Evolutionary conservation across 23 red algal species (phyloP).

Genomic region (Cyanidiococcus yangmingshanensis): DNA sequence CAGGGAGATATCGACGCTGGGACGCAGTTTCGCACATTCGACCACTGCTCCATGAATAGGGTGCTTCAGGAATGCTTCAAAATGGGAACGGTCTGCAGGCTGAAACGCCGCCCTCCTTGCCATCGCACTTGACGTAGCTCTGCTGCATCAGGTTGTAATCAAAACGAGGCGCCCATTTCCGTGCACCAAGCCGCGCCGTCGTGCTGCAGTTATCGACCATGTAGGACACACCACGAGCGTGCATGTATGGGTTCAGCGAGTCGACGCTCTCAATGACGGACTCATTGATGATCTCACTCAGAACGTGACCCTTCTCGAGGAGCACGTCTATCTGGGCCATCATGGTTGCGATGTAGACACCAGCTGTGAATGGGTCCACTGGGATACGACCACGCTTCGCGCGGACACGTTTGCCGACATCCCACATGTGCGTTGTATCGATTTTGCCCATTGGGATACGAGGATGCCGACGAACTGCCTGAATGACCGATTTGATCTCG

Average conservation of each 20-base stretch:
- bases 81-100: constrained; percentile 38
- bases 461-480: constrained; percentile 45
- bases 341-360: constrained; percentile 94
- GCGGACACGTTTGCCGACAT: constrained; percentile 75
- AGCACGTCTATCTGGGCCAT: constrained; percentile 99
- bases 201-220: constrained; percentile 98
- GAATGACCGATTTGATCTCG: constrained; percentile 91
- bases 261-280: constrained; percentile 98
- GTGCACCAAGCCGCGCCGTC: constrained; percentile 64
- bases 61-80: constrained; percentile 78
- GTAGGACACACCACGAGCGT: constrained; percentile 91
- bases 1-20: constrained; percentile 83
- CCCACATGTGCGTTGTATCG: constrained; percentile 91
- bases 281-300: constrained; percentile 95
- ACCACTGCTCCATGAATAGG: constrained; percentile 74
- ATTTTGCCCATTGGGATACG: constrained; percentile 85
- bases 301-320: constrained; percentile 73
- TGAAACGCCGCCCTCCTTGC: constrained; percentile 22
- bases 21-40: constrained; percentile 88
- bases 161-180: constrained; percentile 95
- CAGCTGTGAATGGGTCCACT: constrained; percentile 82
- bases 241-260: constrained; percentile 93
- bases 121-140: constrained; percentile 67
- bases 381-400: constrained; percentile 32
- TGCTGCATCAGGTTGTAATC: constrained; percentile 93